Percentiles rank a stretch among this genome's conserved stretches.
phyloP scores from a whole-genome alignment of 2,329 filamentous ascomycete species.

The Trichophyton mentagrophytes region DNA sequence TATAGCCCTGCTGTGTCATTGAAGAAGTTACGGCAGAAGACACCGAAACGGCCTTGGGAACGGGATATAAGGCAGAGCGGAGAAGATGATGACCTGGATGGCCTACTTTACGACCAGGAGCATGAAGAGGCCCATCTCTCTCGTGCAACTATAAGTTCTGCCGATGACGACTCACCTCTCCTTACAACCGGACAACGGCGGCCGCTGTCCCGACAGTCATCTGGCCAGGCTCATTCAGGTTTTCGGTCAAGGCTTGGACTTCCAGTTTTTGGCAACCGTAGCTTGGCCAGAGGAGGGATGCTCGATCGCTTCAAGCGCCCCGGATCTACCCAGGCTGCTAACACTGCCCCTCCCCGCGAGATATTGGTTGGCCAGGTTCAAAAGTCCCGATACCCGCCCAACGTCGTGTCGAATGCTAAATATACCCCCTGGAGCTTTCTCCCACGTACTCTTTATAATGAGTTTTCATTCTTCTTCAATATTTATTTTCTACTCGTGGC shows the following conservation, averaged over 20 bases:
- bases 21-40: conserved; percentile 40
- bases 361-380: conserved; percentile 66
- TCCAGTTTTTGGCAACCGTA: conserved; percentile 42
- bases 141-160: conserved; percentile 44
- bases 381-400: conserved; percentile 66
- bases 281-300: neutral
- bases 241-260: conserved; percentile 48
- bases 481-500: conserved; percentile 96
- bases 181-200: conserved; percentile 39
- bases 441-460: conserved; percentile 89
- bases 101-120: conserved; percentile 52
- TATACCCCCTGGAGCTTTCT: conserved; percentile 93
- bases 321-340: conserved; percentile 17
- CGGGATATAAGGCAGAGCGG: conserved; percentile 8
- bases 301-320: conserved; percentile 15
- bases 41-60: conserved; percentile 31
- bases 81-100: conserved; percentile 47
- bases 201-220: conserved; percentile 19
- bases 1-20: conserved; percentile 33
- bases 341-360: conserved; percentile 48
- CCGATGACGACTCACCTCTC: conserved; percentile 63
- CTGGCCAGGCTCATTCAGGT: conserved; percentile 32
- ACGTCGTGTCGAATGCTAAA: conserved; percentile 91
- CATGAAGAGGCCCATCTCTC: conserved; percentile 45
- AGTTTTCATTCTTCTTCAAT: conserved; percentile 99